Conservation (phyloP, 2,329 filamentous ascomycete species). For the Alternaria brassicae region DNA sequence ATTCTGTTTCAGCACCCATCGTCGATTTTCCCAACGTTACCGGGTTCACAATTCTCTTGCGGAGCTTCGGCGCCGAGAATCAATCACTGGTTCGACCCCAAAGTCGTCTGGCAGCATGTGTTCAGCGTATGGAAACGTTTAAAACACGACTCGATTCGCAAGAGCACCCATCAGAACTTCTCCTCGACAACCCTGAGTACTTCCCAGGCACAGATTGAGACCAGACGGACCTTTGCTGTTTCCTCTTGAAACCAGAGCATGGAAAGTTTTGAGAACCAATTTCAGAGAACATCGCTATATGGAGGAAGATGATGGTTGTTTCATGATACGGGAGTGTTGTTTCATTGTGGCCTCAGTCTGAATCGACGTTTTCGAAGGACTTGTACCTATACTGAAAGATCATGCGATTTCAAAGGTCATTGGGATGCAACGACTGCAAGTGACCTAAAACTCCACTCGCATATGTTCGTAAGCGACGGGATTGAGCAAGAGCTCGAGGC, state of each 20-base stretch:
- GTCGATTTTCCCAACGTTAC: background rate
- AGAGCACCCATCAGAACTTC: background rate
- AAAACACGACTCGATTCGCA: background rate
- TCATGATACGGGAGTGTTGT: background rate
- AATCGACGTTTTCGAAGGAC: background rate
- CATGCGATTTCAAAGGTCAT: too few species aligned
- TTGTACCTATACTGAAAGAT: background rate
- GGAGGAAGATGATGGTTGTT: too few species aligned
- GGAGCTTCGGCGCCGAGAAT: background rate
- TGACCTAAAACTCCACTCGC: background rate
- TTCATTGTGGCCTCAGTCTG: background rate
- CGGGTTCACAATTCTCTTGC: background rate
- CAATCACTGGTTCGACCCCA: background rate
- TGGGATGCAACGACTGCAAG: background rate
- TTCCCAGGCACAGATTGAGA: background rate
- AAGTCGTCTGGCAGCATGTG: background rate
- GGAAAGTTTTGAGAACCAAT: background rate
- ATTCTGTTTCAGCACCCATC: background rate
- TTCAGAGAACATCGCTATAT: too few species aligned
- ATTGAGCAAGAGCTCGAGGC: background rate
- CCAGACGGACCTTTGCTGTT: background rate
- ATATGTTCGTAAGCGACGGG: background rate
- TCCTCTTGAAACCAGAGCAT: background rate
- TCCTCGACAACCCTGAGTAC: background rate
- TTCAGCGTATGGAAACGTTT: background rate